Evolutionary conservation across 78 protist genomes (phyloP).

Genomic region (Dictyostelium purpureum): DNA sequence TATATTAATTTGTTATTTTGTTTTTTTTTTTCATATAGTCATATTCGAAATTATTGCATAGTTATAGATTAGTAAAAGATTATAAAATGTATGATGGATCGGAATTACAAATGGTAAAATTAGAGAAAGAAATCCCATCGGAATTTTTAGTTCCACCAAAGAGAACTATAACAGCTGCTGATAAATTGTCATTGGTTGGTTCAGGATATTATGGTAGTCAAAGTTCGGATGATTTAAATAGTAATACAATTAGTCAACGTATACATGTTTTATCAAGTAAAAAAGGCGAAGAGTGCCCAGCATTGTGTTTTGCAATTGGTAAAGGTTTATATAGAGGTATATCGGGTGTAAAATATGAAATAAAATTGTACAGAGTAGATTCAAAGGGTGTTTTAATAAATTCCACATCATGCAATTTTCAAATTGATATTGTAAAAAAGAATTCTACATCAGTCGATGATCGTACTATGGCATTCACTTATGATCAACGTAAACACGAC

Average conservation of each 20-base stretch:
- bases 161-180: background rate
- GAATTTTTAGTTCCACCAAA: constrained; percentile 36
- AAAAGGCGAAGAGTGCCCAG: constrained; percentile 12
- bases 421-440: constrained; percentile 28
- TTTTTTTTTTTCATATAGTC: background rate
- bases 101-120: constrained; percentile 31
- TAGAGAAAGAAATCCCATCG: constrained; percentile 39
- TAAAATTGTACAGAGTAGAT: constrained; percentile 66
- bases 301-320: constrained; percentile 62
- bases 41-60: constrained; percentile 23
- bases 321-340: constrained; percentile 73
- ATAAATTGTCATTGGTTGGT: background rate
- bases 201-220: too few relatives aligned
- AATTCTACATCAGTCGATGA: constrained; percentile 20
- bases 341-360: constrained; percentile 34
- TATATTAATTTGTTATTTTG: background rate
- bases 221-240: too few relatives aligned
- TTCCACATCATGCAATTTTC: constrained; percentile 18
- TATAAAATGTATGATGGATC: constrained; percentile 32
- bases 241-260: background rate
- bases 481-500: constrained; percentile 45
- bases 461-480: constrained; percentile 38
- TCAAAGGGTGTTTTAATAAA: constrained; percentile 27
- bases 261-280: constrained; percentile 14
- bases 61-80: constrained; percentile 61